Evolutionary conservation across 176 grass and related monocot genomes (phyloP).

Genomic region (Oryza nivara): DNA sequence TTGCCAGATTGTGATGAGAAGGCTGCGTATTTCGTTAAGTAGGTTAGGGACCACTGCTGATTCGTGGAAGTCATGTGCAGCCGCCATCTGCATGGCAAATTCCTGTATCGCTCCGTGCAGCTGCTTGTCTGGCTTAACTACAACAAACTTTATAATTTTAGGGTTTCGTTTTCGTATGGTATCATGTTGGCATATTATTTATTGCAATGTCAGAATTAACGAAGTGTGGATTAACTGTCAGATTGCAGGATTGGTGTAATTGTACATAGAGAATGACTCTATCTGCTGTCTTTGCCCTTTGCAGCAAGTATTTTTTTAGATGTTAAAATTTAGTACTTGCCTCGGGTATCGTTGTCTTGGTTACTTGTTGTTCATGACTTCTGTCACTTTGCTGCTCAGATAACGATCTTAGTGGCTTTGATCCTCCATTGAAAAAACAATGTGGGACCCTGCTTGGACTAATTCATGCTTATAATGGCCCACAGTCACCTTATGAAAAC

Average conservation of each 20-base stretch:
- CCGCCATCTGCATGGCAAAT: background rate
- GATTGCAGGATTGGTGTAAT: background rate
- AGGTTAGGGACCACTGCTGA: background rate
- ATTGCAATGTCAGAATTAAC: background rate
- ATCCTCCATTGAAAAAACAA: slow-evolving; percentile 6
- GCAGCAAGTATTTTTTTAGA: background rate
- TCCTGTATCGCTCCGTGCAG: background rate
- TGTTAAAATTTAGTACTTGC: background rate
- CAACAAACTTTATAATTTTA: background rate
- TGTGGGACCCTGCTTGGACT: background rate
- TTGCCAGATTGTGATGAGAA: background rate
- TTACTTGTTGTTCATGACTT: background rate
- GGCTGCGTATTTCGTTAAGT: background rate
- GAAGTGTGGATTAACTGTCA: background rate
- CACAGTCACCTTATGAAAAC: background rate
- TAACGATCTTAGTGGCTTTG: background rate
- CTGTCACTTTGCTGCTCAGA: background rate
- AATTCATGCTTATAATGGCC: slow-evolving; percentile 10
- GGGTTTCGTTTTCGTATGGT: background rate
- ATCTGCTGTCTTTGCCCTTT: background rate
- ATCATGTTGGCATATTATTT: background rate
- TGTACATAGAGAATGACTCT: background rate
- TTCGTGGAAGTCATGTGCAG: background rate
- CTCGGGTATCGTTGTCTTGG: background rate
- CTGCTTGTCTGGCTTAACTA: background rate